These are phyloP conservation scores for Ephemerocybe angulata DNA, from an alignment of 768 basidiomycete genomes.

Conservation along the genomic window DNA sequence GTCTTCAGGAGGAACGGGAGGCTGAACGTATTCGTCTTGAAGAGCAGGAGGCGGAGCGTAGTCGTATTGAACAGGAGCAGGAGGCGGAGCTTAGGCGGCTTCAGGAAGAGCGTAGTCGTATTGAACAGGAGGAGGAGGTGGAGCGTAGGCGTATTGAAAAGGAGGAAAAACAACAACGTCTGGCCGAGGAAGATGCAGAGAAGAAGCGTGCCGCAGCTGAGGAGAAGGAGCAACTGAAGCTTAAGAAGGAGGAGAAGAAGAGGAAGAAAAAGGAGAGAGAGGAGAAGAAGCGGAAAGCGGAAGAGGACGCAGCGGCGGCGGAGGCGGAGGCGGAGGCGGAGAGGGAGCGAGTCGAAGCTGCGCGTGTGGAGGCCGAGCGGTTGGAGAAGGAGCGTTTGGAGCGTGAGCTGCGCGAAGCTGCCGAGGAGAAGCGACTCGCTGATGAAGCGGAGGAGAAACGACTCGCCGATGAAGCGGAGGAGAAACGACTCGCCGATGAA, in stretches of 20 bases:
- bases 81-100: no score
- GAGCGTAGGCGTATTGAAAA: not conserved
- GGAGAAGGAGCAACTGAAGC: not conserved
- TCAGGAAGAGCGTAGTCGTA: not conserved
- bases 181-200: slow-evolving; percentile 5
- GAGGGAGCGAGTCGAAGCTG: not conserved
- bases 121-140: not conserved
- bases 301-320: not conserved
- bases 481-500: not conserved
- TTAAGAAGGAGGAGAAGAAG: not conserved
- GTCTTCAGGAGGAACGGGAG: not conserved
- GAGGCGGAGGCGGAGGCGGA: not conserved
- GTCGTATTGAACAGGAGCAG: not conserved
- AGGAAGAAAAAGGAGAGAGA: slow-evolving; percentile 3
- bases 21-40: not conserved
- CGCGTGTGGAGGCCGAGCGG: not conserved
- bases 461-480: not conserved
- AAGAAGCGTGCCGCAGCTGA: not conserved
- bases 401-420: not conserved
- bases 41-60: not conserved
- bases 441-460: not conserved
- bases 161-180: not conserved
- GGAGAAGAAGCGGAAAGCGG: slow-evolving; percentile 2
- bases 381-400: not conserved
- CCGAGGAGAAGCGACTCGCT: slow-evolving; percentile 2